These are phyloP conservation scores for Hygrocybe coccinea DNA, from an alignment of 768 basidiomycete species.

Conservation along the genomic window DNA sequence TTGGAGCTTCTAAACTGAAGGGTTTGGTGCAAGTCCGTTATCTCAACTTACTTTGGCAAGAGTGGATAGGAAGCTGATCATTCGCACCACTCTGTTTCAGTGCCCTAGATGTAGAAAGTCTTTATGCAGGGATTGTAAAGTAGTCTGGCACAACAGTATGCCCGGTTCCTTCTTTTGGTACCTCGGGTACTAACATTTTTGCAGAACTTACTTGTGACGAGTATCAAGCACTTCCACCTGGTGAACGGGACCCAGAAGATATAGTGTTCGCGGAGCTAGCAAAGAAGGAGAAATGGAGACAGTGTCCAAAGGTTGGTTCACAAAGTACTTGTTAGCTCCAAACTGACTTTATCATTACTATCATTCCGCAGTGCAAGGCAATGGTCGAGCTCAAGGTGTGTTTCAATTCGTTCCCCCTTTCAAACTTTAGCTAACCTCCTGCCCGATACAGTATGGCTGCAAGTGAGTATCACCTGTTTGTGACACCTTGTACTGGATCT, in stretches of 20 bases:
- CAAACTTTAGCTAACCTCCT: background rate
- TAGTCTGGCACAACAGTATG: slow-evolving; percentile 19
- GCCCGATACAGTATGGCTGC: slow-evolving; percentile 14
- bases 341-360: background rate
- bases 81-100: background rate
- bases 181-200: background rate
- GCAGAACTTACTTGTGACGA: slow-evolving; percentile 17
- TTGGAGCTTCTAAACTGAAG: slow-evolving; percentile 12
- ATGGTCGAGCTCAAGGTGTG: slow-evolving; percentile 30
- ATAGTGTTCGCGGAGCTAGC: slow-evolving; percentile 18
- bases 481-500: background rate
- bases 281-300: slow-evolving; percentile 18
- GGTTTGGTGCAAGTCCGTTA: slow-evolving; percentile 12
- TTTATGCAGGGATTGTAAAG: slow-evolving; percentile 18
- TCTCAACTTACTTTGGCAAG: background rate
- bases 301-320: slow-evolving; percentile 17
- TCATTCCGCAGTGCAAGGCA: slow-evolving; percentile 13
- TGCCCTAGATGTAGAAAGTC: slow-evolving; percentile 18
- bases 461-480: slow-evolving; percentile 11
- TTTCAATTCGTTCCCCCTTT: background rate
- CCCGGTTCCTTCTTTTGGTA: background rate
- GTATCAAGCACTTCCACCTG: slow-evolving; percentile 17
- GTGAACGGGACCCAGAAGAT: slow-evolving; percentile 18
- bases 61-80: background rate
- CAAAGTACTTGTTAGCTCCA: background rate